These are phyloP conservation scores for Lactifluus hygrophoroides DNA, from an alignment of 768 basidiomycete species.

Conservation along the genomic window DNA sequence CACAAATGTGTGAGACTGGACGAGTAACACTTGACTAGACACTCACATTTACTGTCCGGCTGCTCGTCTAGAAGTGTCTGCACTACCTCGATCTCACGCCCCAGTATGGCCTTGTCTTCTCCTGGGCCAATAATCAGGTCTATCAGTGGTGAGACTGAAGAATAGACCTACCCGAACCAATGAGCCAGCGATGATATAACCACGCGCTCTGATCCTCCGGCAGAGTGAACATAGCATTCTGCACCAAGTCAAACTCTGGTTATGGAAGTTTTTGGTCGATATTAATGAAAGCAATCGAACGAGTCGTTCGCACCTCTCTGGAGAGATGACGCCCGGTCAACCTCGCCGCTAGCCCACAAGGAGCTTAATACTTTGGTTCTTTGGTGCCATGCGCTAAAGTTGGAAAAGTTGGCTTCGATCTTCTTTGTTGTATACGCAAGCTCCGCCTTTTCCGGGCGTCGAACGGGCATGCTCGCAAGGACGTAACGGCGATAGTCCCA, in stretches of 20 bases:
- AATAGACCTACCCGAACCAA: conserved; percentile 57
- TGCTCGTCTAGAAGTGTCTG: conserved; percentile 81
- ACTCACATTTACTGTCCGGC: conserved; percentile 86
- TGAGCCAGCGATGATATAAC: conserved; percentile 98
- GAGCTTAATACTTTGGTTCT: conserved; percentile 70
- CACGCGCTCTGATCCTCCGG: conserved; percentile 95
- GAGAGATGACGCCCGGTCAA: conserved; percentile 46
- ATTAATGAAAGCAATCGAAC: not conserved
- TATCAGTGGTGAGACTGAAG: not conserved
- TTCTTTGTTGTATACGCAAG: conserved; percentile 80
- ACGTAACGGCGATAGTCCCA: conserved; percentile 94
- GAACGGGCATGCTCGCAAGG: conserved; percentile 56
- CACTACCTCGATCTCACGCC: conserved; percentile 70
- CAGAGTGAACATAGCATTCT: conserved; percentile 94
- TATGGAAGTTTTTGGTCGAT: not conserved
- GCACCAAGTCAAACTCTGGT: conserved; percentile 85
- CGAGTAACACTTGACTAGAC: not conserved
- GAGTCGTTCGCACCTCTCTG: conserved; percentile 50
- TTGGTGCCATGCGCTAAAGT: conserved; percentile 99
- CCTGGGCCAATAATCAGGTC: conserved; percentile 33
- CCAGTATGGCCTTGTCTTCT: conserved; percentile 46
- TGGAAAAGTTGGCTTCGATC: conserved; percentile 91
- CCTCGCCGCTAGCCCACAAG: conserved; percentile 52
- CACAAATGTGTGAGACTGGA: not conserved
- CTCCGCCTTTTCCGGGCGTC: conserved; percentile 53